Base-by-base conservation (phyloP, 2,329 filamentous ascomycete genomes). In the Aspergillus piperis region DNA sequence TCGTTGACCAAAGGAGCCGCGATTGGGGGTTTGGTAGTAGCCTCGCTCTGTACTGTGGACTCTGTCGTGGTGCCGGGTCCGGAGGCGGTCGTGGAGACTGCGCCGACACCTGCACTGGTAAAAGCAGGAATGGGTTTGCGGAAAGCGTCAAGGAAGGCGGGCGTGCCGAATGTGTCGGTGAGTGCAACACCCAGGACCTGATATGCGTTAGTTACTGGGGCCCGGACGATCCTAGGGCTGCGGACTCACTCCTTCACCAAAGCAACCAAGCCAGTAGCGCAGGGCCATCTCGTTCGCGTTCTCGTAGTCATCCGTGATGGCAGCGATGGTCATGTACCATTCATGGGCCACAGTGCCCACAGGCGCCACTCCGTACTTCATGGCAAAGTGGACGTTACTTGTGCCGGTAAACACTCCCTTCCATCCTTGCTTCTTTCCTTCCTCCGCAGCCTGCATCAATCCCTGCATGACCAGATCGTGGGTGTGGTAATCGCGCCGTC, bases 261-360 rank as follows among this genome's bases (percentile, higher is more conserved):
- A 99, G 62, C 91, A 96, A 55, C 88, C 88, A 36, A 96, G 86
- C 95, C 95, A 99, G 74, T 96, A 92, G 60, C 87, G 83, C 67
- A 99, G 80, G 0, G 92, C 93, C 64, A 89, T 84, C 74, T 96
- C 92, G 39, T 93, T 96, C 3, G 95, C 93, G 63, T 85, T 83
- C 67, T 87, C 84, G 73, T 99, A 99, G 77, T 97, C 86, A 64
- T 91, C 84, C 4, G 89, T 91, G 68, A 97, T 92, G 41, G 95
- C 93, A 0, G 95, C 95, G 64, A 96, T 94, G 44, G 92, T 93
- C 95, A 99, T 99, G 81, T 97, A 98, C 95, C 95, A 99, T 78
- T 99, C 95, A 72, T 99, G 95, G 0, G 95, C 95, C 2, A 91
- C 88, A 0, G 95, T 99, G 5, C 95, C 95, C 11, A 98, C 86